phyloP scores from a whole-genome alignment of 2,329 filamentous ascomycete genomes.

The Stagonosporopsis rhizophila region DNA sequence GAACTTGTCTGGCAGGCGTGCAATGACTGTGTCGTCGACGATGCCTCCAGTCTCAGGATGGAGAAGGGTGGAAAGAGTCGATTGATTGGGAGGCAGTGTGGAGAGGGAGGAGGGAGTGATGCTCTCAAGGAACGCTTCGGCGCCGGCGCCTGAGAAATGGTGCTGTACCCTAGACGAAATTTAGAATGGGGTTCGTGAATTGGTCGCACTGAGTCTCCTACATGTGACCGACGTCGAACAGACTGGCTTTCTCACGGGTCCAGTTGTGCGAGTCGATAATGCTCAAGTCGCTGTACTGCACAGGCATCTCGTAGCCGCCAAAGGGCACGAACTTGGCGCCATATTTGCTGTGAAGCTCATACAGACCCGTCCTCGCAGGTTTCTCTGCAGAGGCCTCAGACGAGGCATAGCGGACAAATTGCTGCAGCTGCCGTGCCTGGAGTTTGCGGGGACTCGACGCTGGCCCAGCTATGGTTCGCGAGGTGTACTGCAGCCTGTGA shows the following conservation, averaged over 20 bases:
- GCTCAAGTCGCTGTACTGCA: constrained; percentile 80
- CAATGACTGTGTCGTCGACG: constrained; percentile 92
- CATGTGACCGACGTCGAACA: constrained; percentile 98
- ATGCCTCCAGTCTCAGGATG: constrained; percentile 81
- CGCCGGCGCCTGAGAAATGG: constrained; percentile 80
- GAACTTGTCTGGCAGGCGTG: constrained; percentile 71
- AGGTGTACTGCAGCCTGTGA: constrained; percentile 20
- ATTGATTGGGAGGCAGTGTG: constrained; percentile 69
- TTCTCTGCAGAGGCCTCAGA: constrained; percentile 34
- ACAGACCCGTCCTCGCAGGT: constrained; percentile 71
- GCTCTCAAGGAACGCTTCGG: constrained; percentile 79
- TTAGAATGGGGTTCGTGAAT: neutral
- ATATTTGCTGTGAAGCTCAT: constrained; percentile 77
- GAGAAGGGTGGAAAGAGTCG: constrained; percentile 84
- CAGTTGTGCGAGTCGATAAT: constrained; percentile 88
- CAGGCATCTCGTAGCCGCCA: constrained; percentile 89
- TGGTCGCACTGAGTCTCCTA: constrained; percentile 52
- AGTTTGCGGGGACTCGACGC: constrained; percentile 38
- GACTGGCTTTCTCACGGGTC: constrained; percentile 83
- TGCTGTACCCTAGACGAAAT: constrained; percentile 71
- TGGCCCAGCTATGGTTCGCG: constrained; percentile 26
- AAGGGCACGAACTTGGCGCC: constrained; percentile 98
- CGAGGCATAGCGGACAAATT: constrained; percentile 39
- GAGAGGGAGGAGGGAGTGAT: constrained; percentile 80
- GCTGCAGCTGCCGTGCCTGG: constrained; percentile 16